Evolutionary conservation across 2,329 filamentous ascomycete genomes (phyloP).

Genomic region (Gaeumannomyces tritici): DNA sequence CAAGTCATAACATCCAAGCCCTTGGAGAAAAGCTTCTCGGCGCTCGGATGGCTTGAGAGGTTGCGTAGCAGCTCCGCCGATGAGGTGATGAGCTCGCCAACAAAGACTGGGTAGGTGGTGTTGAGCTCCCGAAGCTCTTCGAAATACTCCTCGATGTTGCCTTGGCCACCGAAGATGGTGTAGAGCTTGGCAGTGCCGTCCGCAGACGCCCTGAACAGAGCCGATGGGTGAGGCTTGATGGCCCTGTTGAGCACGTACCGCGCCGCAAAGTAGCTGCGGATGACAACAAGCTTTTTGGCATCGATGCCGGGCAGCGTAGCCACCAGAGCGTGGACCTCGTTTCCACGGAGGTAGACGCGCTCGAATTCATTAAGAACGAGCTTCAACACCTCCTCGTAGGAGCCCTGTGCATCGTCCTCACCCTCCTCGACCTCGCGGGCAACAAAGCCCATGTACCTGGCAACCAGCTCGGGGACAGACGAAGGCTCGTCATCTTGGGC

Average conservation of each 20-base stretch:
- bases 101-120: constrained; percentile 81
- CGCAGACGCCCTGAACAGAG: constrained; percentile 77
- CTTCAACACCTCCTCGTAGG: constrained; percentile 87
- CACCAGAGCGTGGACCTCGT: constrained; percentile 89
- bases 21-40: constrained; percentile 93
- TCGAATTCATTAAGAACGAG: constrained; percentile 93
- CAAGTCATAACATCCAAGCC: constrained; percentile 92
- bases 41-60: constrained; percentile 71
- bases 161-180: constrained; percentile 92
- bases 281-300: constrained; percentile 82
- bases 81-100: constrained; percentile 72
- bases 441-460: constrained; percentile 85
- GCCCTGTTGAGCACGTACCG: constrained; percentile 74
- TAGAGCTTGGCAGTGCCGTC: constrained; percentile 81
- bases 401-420: constrained; percentile 80
- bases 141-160: constrained; percentile 99
- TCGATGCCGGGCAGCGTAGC: constrained; percentile 82
- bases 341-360: constrained; percentile 85
- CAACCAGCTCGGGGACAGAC: constrained; percentile 83
- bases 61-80: constrained; percentile 82
- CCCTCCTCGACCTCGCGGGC: constrained; percentile 84
- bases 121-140: constrained; percentile 91
- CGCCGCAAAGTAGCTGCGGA: constrained; percentile 85
- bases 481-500: constrained; percentile 99
- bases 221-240: constrained; percentile 89